Conservation (phyloP, 2,329 filamentous ascomycete species). For the Onygena corvina region DNA sequence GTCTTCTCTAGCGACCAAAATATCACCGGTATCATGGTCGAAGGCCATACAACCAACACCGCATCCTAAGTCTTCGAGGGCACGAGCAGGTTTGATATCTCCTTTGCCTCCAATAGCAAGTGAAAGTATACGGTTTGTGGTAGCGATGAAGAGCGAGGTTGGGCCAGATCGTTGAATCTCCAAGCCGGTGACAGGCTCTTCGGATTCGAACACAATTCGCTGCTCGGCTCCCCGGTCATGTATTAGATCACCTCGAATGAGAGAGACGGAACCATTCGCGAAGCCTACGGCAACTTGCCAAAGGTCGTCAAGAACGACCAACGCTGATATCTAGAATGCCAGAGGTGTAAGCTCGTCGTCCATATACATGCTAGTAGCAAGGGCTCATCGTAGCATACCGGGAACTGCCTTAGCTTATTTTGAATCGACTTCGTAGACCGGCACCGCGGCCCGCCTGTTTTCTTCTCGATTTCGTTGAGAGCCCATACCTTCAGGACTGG, state of each 20-base stretch:
- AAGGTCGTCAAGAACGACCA: conserved; percentile 74
- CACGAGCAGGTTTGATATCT: conserved; percentile 76
- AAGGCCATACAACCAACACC: conserved; percentile 91
- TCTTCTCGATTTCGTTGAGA: conserved; percentile 85
- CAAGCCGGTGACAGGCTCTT: conserved; percentile 89
- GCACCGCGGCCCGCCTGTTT: conserved; percentile 78
- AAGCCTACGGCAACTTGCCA: conserved; percentile 92
- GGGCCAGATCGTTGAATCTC: conserved; percentile 54
- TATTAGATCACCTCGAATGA: conserved; percentile 86
- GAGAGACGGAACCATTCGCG: conserved; percentile 84
- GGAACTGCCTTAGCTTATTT: conserved; percentile 85
- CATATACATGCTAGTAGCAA: not conserved
- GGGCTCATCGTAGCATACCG: conserved; percentile 41
- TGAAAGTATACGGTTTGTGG: conserved; percentile 75
- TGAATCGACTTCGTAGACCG: conserved; percentile 74
- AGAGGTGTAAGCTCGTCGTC: not conserved
- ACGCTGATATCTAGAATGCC: conserved; percentile 58
- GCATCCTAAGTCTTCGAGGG: conserved; percentile 79
- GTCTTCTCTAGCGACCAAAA: conserved; percentile 88
- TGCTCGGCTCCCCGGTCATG: conserved; percentile 92
- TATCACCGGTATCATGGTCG: conserved; percentile 65
- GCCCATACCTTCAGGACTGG: conserved; percentile 96
- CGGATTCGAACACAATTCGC: conserved; percentile 87
- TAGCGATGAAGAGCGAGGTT: conserved; percentile 82
- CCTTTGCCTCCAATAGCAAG: conserved; percentile 77